A percentile compares a stretch with the other conserved stretches of the same genome.
These are phyloP conservation scores for Isatis lusitanica DNA, from an alignment of 441 rosid genomes.

Conservation along the genomic window DNA sequence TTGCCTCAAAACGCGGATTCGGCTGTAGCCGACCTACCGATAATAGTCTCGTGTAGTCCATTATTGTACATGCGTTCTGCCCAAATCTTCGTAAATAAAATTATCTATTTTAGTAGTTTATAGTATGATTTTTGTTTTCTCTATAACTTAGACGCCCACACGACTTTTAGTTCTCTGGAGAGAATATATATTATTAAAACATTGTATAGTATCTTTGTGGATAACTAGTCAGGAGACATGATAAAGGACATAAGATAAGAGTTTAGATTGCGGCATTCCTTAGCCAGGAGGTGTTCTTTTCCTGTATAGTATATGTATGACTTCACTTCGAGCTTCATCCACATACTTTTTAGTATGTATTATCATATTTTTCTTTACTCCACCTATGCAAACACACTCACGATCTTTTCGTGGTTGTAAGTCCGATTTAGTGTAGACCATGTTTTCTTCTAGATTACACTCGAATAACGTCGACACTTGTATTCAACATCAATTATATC, in stretches of 20 bases:
- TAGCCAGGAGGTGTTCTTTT: constrained; percentile 6
- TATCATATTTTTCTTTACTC: not conserved
- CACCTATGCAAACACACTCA: not conserved
- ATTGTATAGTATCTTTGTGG: not conserved
- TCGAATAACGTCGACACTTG: not conserved
- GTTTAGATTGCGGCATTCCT: constrained; percentile 2
- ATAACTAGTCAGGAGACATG: constrained; percentile 2
- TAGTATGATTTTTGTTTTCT: not conserved
- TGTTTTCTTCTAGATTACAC: not conserved
- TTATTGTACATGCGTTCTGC: not conserved
- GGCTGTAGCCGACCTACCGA: not conserved
- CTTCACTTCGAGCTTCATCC: not conserved
- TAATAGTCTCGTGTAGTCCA: not conserved
- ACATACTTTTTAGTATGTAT: not conserved
- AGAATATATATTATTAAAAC: not conserved
- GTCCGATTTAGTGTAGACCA: not conserved
- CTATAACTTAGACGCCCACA: not conserved
- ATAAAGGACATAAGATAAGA: not conserved
- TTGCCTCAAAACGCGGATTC: not conserved
- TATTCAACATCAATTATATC: not conserved
- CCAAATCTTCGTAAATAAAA: not conserved
- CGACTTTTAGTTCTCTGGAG: not conserved
- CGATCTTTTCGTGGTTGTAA: not conserved
- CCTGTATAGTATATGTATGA: not conserved
- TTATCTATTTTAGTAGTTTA: not conserved